These are phyloP conservation scores for Hirschioporus abietinus DNA, from an alignment of 768 basidiomycete genomes.

Conservation along the genomic window DNA sequence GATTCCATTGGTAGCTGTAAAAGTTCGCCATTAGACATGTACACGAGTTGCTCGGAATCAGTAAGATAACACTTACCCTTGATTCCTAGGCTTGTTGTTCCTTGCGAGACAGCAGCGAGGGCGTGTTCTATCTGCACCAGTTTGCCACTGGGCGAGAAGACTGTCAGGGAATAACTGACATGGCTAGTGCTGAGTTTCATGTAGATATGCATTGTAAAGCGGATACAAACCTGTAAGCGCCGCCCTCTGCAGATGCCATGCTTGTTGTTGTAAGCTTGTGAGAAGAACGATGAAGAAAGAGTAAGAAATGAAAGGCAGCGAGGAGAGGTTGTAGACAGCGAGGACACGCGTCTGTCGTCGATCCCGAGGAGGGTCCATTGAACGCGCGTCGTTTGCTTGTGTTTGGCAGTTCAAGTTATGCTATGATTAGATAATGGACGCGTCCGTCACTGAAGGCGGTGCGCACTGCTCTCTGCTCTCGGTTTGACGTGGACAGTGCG, in stretches of 20 bases:
- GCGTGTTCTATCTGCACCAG: constrained; percentile 99
- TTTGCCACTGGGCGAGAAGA: constrained; percentile 98
- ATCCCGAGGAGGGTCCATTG: constrained; percentile 13
- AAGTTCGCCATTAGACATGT: constrained; percentile 5
- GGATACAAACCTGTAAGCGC: constrained; percentile 60
- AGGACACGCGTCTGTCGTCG: constrained; percentile 15
- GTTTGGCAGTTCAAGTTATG: constrained; percentile 5
- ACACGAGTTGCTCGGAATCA: constrained; percentile 15
- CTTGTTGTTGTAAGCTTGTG: constrained; percentile 13
- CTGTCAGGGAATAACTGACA: constrained; percentile 92
- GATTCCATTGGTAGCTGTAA: constrained; percentile 92
- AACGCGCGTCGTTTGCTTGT: constrained; percentile 25
- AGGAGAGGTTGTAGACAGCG: constrained; percentile 15
- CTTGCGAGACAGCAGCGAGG: constrained; percentile 90
- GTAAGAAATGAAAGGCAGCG: constrained; percentile 17
- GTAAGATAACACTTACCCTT: constrained; percentile 59
- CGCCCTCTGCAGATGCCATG: constrained; percentile 81
- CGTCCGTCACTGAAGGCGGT: background rate
- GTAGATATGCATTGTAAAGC: constrained; percentile 6
- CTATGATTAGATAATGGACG: background rate
- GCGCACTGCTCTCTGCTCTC: background rate
- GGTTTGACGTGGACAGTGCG: background rate
- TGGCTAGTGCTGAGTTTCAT: constrained; percentile 7
- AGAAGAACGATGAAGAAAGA: background rate
- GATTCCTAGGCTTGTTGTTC: constrained; percentile 96